A percentile compares a stretch with the other conserved stretches of the same genome.
phyloP scores from a whole-genome alignment of 2,329 filamentous ascomycete genomes.

The Dactylellina parvicollis region DNA sequence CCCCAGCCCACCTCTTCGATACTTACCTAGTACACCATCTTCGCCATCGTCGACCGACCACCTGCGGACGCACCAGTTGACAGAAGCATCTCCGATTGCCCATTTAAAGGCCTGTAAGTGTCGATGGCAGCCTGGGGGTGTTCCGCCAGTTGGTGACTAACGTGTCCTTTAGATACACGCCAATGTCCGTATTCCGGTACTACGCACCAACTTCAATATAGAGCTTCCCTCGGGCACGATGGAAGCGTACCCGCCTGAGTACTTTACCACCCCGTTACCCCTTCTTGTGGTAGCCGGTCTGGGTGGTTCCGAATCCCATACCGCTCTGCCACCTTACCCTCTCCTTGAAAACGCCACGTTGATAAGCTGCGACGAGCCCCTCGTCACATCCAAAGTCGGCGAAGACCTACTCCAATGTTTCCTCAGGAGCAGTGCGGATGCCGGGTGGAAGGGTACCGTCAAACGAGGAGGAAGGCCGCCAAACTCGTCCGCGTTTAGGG shows the following conservation, averaged over 20 bases:
- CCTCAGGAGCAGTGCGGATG: constrained; percentile 70
- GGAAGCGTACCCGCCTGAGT: constrained; percentile 82
- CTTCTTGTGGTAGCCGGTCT: constrained; percentile 84
- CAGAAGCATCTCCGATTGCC: not conserved
- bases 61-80: not conserved
- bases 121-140: no score
- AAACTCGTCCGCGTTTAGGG: constrained; percentile 69
- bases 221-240: constrained; percentile 64
- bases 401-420: constrained; percentile 74
- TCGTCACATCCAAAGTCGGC: constrained; percentile 73
- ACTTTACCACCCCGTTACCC: constrained; percentile 86
- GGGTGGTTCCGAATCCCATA: constrained; percentile 61
- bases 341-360: constrained; percentile 70
- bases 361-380: constrained; percentile 76
- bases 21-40: not conserved
- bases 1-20: not conserved
- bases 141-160: no score
- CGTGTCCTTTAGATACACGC: constrained; percentile 22
- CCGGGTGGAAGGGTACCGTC: constrained; percentile 74
- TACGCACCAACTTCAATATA: not conserved
- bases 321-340: constrained; percentile 63
- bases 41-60: not conserved
- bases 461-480: constrained; percentile 65
- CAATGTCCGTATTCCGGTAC: constrained; percentile 10
- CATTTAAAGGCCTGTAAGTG: not conserved